Percentiles rank a stretch among this genome's conserved stretches.
Evolutionary conservation across 2,329 filamentous ascomycete species (phyloP).

Genomic region (Gaeumannomyces tritici): DNA sequence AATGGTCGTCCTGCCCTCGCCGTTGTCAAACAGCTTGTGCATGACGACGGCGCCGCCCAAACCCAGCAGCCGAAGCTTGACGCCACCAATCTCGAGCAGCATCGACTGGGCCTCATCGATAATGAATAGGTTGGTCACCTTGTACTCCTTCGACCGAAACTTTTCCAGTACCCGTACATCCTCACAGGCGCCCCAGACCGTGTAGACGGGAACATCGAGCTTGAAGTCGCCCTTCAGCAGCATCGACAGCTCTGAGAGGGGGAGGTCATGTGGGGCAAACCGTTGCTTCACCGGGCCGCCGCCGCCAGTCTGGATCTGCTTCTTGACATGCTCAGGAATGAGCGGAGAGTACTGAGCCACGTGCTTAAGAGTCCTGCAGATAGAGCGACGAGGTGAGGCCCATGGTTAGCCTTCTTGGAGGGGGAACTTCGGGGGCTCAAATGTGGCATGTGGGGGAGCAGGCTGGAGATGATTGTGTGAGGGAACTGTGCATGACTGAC

Average conservation of each 20-base stretch:
- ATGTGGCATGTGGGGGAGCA: neutral
- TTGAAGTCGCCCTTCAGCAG: constrained; percentile 83
- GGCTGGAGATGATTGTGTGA: neutral
- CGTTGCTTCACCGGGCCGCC: constrained; percentile 76
- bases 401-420: neutral
- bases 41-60: constrained; percentile 95
- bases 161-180: constrained; percentile 96
- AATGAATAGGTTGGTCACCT: constrained; percentile 93
- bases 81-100: constrained; percentile 85
- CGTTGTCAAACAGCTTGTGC: constrained; percentile 99
- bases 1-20: constrained; percentile 94
- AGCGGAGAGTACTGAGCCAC: constrained; percentile 97
- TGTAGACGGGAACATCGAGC: constrained; percentile 94
- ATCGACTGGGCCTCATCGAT: constrained; percentile 97
- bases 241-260: constrained; percentile 83
- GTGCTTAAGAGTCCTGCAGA: constrained; percentile 79
- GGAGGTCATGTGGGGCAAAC: constrained; percentile 71
- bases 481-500: constrained; percentile 39
- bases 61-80: constrained; percentile 89
- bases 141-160: constrained; percentile 95
- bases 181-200: constrained; percentile 97
- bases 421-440: neutral
- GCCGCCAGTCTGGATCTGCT: constrained; percentile 51
- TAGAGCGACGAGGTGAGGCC: constrained; percentile 4
- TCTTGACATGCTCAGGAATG: constrained; percentile 68